These are phyloP conservation scores for Claviceps purpurea DNA, from an alignment of 2,329 filamentous ascomycete genomes.

Conservation along the genomic window DNA sequence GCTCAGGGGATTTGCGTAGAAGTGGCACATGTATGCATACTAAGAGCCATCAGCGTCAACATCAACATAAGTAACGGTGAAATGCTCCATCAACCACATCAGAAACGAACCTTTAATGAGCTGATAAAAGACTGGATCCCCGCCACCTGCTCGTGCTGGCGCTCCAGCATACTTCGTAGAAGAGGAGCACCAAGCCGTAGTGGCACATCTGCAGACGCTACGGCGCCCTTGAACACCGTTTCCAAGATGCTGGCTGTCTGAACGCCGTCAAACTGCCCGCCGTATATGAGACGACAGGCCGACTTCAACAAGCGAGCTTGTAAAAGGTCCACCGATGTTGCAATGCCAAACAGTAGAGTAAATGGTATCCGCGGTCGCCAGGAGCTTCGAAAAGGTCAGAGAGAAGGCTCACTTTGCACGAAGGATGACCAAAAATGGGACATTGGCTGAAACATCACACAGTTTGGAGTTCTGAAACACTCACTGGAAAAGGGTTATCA, in stretches of 20 bases:
- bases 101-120: conserved; percentile 45
- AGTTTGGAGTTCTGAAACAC: conserved; percentile 12
- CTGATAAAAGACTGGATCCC: conserved; percentile 61
- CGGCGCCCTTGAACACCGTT: conserved; percentile 52
- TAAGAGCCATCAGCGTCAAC: conserved; percentile 18
- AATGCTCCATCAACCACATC: too few species aligned
- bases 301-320: conserved; percentile 59
- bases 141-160: conserved; percentile 65
- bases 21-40: conserved; percentile 80
- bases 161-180: conserved; percentile 49
- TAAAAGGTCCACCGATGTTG: conserved; percentile 69
- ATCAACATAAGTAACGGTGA: background rate
- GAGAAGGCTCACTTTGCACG: background rate
- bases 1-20: conserved; percentile 65
- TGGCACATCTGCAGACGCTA: conserved; percentile 42
- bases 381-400: conserved; percentile 23
- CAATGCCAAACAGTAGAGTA: conserved; percentile 63
- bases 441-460: too few species aligned
- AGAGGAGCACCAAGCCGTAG: conserved; percentile 53
- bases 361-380: conserved; percentile 70
- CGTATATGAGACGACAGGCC: conserved; percentile 53
- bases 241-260: conserved; percentile 60
- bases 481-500: conserved; percentile 56
- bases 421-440: too few species aligned
- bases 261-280: conserved; percentile 64